A percentile compares a stretch with the other conserved stretches of the same genome.
phyloP scores from a whole-genome alignment of 2,329 filamentous ascomycete genomes.

The Helotiales sp. region DNA sequence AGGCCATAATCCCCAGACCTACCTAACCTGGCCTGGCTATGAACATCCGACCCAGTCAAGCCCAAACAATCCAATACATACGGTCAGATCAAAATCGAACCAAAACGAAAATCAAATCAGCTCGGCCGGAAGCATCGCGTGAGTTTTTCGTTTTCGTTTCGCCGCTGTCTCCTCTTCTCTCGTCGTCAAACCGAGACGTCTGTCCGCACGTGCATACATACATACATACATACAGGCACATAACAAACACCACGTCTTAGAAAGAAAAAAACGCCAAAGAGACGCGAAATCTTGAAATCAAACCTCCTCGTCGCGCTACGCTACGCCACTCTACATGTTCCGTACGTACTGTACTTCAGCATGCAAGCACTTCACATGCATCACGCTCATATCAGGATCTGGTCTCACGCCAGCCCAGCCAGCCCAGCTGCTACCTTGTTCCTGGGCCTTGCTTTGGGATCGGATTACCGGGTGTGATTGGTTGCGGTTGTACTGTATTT shows the following conservation, averaged over 20 bases:
- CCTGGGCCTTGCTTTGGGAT: not conserved
- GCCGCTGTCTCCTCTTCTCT: not conserved
- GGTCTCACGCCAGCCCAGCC: not conserved
- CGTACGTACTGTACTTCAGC: no score
- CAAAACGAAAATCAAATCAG: not conserved
- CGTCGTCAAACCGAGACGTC: not conserved
- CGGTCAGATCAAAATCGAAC: not conserved
- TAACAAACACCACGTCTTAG: not conserved
- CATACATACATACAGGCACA: no score
- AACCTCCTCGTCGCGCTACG: not conserved
- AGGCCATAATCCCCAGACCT: not conserved
- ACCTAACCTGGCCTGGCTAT: not conserved
- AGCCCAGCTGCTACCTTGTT: not conserved
- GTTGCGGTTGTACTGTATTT: not conserved
- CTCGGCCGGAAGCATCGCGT: not conserved
- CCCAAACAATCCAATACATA: conserved; percentile 3
- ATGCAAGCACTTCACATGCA: conserved; percentile 6
- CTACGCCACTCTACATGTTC: not conserved
- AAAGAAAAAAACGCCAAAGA: not conserved
- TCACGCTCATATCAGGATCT: not conserved
- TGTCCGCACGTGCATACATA: no score
- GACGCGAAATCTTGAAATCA: conserved; percentile 7
- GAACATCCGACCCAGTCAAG: not conserved
- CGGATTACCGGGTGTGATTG: not conserved
- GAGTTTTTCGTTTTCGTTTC: not conserved